Evolutionary conservation across 306 rosid species (phyloP), one percentile per base, ranked within the genome.

Genomic region (Prunus armeniaca): DNA sequence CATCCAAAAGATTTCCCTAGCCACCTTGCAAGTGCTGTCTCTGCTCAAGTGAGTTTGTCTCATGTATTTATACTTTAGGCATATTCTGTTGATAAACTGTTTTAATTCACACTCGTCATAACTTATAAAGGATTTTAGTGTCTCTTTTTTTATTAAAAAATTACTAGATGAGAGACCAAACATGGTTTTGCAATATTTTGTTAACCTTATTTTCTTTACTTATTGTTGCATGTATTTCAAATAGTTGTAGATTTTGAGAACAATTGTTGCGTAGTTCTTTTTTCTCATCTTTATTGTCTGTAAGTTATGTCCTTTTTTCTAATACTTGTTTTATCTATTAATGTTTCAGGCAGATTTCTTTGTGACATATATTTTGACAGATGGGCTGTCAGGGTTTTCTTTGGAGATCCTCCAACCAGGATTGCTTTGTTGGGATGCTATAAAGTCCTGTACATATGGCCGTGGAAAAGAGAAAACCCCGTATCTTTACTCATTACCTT

Each of bases 381-480:
- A 83, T 80, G 97, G 95, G 77, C 72, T 94, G 46, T 94, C 95
- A 1, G 97, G 96, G 76, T 94, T 94, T 85, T 94, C 98, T 46
- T 84, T 94, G 46, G 98, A 94, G 84, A 56, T 85, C 86, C 96
- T 94, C 55, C 97, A 89, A 76, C 97, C 96, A 34, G 98, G 95
- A 67, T 76, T 94, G 72, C 83, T 94, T 50, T 56, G 77, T 72
- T 94, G 95, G 97, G 88, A 90, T 76, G 51, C 61, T 74, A 19
- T 94, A 2, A 86, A 58, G 80, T 86, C 87, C 25, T 87, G 91
- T 75, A 22, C 80, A 74, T 34, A 15, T 57, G 74, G 89, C 27
- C 49, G 63, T 38, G 73, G 62, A 76, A 69, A 80, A 77, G 89
- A 87, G 65, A 77, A 41, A 73, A 85, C 70, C 15, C 91, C 96